Base-by-base conservation (phyloP, 2,329 filamentous ascomycete genomes). In the Rugonectria rugulosa region DNA sequence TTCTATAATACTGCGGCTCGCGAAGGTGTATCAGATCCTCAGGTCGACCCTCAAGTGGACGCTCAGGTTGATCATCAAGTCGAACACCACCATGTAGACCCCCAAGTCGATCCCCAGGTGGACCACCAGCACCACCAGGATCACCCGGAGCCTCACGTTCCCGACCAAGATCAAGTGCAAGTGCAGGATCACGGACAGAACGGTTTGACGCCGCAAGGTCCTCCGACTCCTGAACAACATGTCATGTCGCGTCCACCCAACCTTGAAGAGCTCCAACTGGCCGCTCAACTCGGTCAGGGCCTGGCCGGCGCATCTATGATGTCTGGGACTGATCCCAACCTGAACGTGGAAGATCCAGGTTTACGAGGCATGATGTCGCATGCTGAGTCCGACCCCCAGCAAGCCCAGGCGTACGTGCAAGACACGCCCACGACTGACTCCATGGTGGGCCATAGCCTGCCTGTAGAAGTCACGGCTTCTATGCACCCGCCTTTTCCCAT, bases 181-280 rank as follows among this genome's bases (percentile, higher is more conserved):
- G 69, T 68, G n/a, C 57, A 63, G 26, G 67, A 68, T 14, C 67
- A 74, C 37, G 64, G 70, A n/a, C 69, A 72, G 24, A 56, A 59
- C 29, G 67, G 72, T 23, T 55, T 72, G n/a, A n/a, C n/a, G 14
- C 57, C 63, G 15, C 50, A 72, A 27, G 74, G 77, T 9, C 64
- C 74, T 3, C 68, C 74, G 12, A 67, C 74, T 14, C 69, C 76
- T 17, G 76, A 76, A 38, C 78, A 79, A 23, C 77, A 79, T 41
- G 65, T 73, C 10, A 40, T 40, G 11, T 64, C 73, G 12, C 74
- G 75, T 11, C 73, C 78, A 2, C 72, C 78, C 29, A 84, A 79
- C 53, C 75, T 79, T 5, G 82, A 84, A 61, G 83, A 86, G 70
- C 74, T 86, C 36, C 83, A 84, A 68, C 73, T 86, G 32, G 82